phyloP scores from a whole-genome alignment of 2,329 filamentous ascomycete species.

The Cadophora sp. region DNA sequence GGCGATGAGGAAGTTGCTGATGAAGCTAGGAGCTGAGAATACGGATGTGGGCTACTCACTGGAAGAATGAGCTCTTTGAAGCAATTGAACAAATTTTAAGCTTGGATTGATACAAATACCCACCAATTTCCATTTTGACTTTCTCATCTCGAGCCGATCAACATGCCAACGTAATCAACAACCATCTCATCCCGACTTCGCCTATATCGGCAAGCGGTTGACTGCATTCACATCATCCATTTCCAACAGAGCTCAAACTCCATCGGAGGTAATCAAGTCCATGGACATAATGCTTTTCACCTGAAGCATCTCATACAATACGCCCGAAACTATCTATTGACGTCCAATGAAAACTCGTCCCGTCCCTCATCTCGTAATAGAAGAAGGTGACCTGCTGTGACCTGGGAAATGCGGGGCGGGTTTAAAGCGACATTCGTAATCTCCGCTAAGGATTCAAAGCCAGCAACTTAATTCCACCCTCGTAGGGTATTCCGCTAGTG shows the following conservation, averaged over 20 bases:
- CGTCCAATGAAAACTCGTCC: neutral
- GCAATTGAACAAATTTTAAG: neutral
- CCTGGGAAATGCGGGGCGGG: neutral
- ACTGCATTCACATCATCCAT: neutral
- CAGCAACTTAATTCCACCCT: neutral
- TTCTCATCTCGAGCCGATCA: neutral
- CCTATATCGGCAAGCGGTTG: neutral
- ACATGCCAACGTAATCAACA: neutral
- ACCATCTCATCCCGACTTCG: neutral
- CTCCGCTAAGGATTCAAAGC: neutral
- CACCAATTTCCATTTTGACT: neutral
- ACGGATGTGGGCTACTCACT: constrained; percentile 70
- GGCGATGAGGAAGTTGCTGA: constrained; percentile 67
- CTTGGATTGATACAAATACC: neutral
- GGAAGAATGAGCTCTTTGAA: constrained; percentile 49
- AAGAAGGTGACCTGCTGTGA: neutral
- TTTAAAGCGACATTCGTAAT: neutral
- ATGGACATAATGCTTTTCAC: neutral
- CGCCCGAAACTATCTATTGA: neutral
- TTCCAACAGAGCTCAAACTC: neutral
- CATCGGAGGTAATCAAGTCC: constrained; percentile 3
- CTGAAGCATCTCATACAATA: neutral
- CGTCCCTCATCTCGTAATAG: neutral
- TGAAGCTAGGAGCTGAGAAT: constrained; percentile 65
- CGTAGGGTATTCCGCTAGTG: neutral